Base-by-base conservation (phyloP, 2,329 filamentous ascomycete genomes). In the Triangularia verruculosa region DNA sequence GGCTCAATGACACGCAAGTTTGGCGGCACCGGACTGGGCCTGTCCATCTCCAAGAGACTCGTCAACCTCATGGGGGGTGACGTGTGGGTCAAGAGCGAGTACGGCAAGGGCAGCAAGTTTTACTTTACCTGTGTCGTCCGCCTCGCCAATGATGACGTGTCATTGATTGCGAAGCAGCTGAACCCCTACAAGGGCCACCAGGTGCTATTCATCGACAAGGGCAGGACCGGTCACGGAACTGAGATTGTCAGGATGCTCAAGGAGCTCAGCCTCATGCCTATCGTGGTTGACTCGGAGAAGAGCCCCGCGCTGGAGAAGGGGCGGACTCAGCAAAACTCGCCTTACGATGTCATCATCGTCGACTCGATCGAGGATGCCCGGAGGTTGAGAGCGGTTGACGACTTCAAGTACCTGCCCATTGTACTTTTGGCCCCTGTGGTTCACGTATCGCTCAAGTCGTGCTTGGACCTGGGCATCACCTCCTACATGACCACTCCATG, bases 401-500 rank as follows among this genome's bases (percentile, higher is more conserved):
- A 96, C 74, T 97, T 97, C 83, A 97, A 97, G 80, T 98, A 97
- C 74, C 92, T 97, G 54, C 95, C 95, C 2, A 93, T 99, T 68
- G 94, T 99, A 52, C 86, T 98, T 66, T 80, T 98, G 54, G 95
- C 93, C 53, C 93, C 94, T 0, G 82, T 92, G 34, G 93, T 98
- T 12, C 91, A 93, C 66, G 92, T 98, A 69, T 96, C 89, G 75
- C 83, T 99, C 70, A 97, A 97, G 79, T 95, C 92, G 2, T 95
- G 94, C 64, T 80, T 98, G 64, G 95, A 98, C 75, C 84, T 98
- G 68, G 94, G 95, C 67, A 97, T 99, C 70, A 96, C 93, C n/a
- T 97, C 93, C 58, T 98, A 97, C 77, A 97, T 98, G 93, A 98
- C 95, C 1, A 97, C 93, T 15, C 95, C 95, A 8, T 98, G 95